Conservation (phyloP, 495 filamentous ascomycete species). For the Cenococcum geophilum region DNA sequence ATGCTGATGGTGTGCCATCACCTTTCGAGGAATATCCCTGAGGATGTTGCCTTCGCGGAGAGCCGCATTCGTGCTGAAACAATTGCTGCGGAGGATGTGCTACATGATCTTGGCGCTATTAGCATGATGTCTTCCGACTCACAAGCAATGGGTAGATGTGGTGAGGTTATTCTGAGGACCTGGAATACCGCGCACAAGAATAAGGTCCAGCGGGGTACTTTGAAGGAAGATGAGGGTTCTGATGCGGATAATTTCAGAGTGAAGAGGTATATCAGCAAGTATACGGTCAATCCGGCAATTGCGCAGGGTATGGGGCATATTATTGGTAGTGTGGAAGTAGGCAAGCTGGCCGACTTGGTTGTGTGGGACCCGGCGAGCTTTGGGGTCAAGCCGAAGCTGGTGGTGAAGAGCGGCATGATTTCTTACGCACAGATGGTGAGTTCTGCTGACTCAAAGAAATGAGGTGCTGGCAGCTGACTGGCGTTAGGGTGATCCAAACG, state of each 20-base stretch:
- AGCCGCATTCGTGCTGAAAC: constrained; percentile 92
- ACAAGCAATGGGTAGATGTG: constrained; percentile 96
- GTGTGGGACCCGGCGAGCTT: constrained; percentile 84
- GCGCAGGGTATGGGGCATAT: constrained; percentile 90
- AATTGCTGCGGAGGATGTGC: constrained; percentile 94
- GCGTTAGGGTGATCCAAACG: constrained; percentile 86
- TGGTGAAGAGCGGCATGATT: constrained; percentile 91
- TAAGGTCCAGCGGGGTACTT: constrained; percentile 71
- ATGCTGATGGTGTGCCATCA: constrained; percentile 99
- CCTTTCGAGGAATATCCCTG: constrained; percentile 81
- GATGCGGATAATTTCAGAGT: constrained; percentile 90
- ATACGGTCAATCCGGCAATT: constrained; percentile 93
- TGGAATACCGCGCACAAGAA: constrained; percentile 99
- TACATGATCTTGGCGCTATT: constrained; percentile 94
- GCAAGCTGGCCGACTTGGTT: constrained; percentile 88
- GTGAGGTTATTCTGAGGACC: constrained; percentile 88
- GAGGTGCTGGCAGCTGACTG: constrained; percentile 2
- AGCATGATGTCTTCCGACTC: constrained; percentile 97
- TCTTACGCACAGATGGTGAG: constrained; percentile 76
- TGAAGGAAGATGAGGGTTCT: constrained; percentile 73
- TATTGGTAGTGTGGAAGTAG: constrained; percentile 80
- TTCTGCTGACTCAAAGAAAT: constrained; percentile 5
- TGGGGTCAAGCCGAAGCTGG: constrained; percentile 74
- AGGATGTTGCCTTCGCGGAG: constrained; percentile 95
- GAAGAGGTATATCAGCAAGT: constrained; percentile 91